Evolutionary conservation across 768 basidiomycete species (phyloP), one percentile per base, ranked within the genome.

Genomic region (Boletellus ananas): DNA sequence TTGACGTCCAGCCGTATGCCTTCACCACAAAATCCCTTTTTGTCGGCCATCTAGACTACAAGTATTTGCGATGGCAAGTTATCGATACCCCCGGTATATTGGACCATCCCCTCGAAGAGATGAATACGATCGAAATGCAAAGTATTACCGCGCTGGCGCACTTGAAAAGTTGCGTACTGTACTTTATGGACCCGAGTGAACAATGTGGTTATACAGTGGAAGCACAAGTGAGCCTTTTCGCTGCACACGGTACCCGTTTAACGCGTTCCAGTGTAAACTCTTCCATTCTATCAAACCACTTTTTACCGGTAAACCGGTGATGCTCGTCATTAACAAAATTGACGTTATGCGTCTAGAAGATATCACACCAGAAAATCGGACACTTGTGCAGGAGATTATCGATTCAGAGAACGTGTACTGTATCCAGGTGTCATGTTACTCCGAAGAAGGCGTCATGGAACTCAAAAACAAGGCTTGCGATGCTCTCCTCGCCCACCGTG

Each of bases 121-220:
- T 99, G 96, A 98, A 98, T 77, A 98, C 94, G 52, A 99, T 99
- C 60, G 96, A 99, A 74, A 99, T 98, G 95, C 96, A 99, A 77
- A 94, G 91, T 60, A 96, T 96, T 66, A 98, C 95, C 34, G 96
- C 96, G 13, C 76, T 99, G 54, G 96, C 96, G 7, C 96, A 99
- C 72, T 73, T 99, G 39, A 92, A 96, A 71, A 83, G 85, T 58
- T 94, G 92, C 65, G 79, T 98, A 10, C 72, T 99, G 67, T 99
- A 98, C 74, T 99, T 98, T 67, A 97, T 99, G 94, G 96, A 99
- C 69, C 79, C 97, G 27, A 91, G 87, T 56, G 96, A 97, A 71
- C 96, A 99, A 67, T 99, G 96, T 70, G 96, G 96, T 11, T 99
- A 96, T 74, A 84, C 89, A 6, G 79, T 98, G 54, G 96, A 96